Conservation (phyloP, 2,329 filamentous ascomycete genomes). For the Verticillium isaacii region DNA sequence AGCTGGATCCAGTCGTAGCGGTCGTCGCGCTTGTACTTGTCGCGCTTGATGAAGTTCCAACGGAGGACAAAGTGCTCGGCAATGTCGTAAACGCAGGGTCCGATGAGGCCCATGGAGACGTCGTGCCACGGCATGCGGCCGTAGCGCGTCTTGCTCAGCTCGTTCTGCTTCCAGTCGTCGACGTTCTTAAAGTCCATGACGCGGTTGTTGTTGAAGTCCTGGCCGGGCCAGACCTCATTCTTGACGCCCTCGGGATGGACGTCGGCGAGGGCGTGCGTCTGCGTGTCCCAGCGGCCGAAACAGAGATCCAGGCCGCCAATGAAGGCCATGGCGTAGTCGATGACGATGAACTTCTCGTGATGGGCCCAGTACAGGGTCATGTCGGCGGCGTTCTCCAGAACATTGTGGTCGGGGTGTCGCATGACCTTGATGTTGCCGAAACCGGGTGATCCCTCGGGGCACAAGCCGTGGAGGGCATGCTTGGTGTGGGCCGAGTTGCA, state of each 20-base stretch:
- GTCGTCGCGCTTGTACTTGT: constrained; percentile 91
- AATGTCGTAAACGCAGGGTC: constrained; percentile 87
- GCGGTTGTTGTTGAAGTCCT: constrained; percentile 97
- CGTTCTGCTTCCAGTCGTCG: constrained; percentile 87
- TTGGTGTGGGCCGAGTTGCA: constrained; percentile 95
- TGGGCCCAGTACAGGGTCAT: constrained; percentile 99
- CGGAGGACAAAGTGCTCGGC: constrained; percentile 91
- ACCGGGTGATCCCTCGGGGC: constrained; percentile 75
- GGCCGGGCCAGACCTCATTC: constrained; percentile 87
- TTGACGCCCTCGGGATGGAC: constrained; percentile 78
- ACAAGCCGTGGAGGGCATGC: constrained; percentile 72
- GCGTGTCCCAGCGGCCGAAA: constrained; percentile 89
- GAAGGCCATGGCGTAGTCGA: constrained; percentile 87
- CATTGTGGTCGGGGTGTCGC: constrained; percentile 92
- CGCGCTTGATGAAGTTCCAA: constrained; percentile 95
- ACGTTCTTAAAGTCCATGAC: constrained; percentile 95
- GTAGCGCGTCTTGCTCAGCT: constrained; percentile 84
- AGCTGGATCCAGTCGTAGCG: constrained; percentile 82
- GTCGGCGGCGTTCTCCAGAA: constrained; percentile 87
- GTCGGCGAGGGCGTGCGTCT: constrained; percentile 81
- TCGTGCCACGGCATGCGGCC: constrained; percentile 99
- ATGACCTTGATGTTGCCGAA: constrained; percentile 85
- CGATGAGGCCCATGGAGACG: constrained; percentile 85
- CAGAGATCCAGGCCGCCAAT: constrained; percentile 93
- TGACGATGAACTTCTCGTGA: constrained; percentile 95